Conservation (phyloP, 2,329 filamentous ascomycete genomes). For the Exserohilum turcica region DNA sequence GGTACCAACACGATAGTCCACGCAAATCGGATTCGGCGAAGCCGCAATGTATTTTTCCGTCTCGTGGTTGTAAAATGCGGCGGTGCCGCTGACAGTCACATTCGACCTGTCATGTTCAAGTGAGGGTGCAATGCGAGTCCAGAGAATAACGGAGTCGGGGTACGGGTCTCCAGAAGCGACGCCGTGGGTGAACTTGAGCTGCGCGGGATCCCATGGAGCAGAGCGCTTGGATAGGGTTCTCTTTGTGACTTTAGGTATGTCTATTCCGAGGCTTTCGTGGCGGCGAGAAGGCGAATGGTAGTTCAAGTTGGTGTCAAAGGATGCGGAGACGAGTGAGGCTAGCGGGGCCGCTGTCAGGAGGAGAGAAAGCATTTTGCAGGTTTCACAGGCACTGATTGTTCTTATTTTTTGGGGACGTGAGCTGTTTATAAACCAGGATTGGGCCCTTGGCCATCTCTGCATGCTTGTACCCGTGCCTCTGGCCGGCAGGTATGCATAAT, state of each 20-base stretch:
- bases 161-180: conserved; percentile 55
- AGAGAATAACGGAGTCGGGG: conserved; percentile 46
- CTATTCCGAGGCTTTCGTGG: conserved; percentile 67
- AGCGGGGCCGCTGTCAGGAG: conserved; percentile 23
- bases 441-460: not conserved
- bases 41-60: conserved; percentile 59
- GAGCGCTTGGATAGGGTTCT: conserved; percentile 47
- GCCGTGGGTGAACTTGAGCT: conserved; percentile 51
- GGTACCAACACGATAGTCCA: conserved; percentile 66
- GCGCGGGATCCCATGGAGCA: conserved; percentile 46
- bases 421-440: conserved; percentile 4
- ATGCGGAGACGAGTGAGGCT: conserved; percentile 22
- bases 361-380: conserved; percentile 19
- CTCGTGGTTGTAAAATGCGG: conserved; percentile 59
- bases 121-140: conserved; percentile 47
- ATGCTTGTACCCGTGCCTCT: not conserved
- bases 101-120: conserved; percentile 50
- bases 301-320: conserved; percentile 61
- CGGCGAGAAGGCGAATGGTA: conserved; percentile 68
- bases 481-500: not conserved
- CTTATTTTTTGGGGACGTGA: not conserved
- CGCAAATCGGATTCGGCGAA: conserved; percentile 67
- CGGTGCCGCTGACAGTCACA: conserved; percentile 61
- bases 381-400: not conserved
- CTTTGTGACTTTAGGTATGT: conserved; percentile 63